phyloP scores from a whole-genome alignment of 139 green algal species.

The Raphidocelis subcapitata region DNA sequence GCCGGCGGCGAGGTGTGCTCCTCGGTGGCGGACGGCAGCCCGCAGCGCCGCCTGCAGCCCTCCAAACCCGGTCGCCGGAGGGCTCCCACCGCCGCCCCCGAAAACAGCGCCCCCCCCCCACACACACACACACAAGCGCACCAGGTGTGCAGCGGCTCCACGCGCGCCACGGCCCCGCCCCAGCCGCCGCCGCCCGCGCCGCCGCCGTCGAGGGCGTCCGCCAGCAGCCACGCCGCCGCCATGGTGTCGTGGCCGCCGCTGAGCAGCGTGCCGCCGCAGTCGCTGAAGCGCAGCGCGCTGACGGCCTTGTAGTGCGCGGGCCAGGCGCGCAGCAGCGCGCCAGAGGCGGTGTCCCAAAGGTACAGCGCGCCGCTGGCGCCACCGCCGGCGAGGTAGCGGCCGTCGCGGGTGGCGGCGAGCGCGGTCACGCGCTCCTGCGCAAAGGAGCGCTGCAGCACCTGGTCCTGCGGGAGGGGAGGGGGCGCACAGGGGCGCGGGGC shows the following conservation, averaged over 20 bases:
- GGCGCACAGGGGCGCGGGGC: neutral
- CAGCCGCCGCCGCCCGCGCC: constrained; percentile 4
- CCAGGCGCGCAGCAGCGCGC: constrained; percentile 80
- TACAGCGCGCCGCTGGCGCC: constrained; percentile 66
- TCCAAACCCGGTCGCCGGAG: too few species aligned
- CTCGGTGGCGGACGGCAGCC: too few species aligned
- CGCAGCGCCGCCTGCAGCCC: too few species aligned
- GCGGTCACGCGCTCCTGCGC: constrained; percentile 53
- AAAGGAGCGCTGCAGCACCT: constrained; percentile 72
- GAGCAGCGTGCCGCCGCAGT: constrained; percentile 69
- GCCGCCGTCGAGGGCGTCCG: constrained; percentile 64
- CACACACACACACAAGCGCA: constrained; percentile 22
- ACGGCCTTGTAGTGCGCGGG: constrained; percentile 87
- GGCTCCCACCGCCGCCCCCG: neutral
- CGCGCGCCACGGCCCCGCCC: constrained; percentile 8
- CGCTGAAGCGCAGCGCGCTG: constrained; percentile 64
- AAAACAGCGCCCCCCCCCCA: neutral
- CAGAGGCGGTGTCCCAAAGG: constrained; percentile 76
- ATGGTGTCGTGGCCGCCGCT: constrained; percentile 80
- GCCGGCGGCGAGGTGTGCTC: neutral
- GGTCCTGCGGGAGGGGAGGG: constrained; percentile 49
- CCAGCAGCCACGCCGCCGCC: constrained; percentile 75
- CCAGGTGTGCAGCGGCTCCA: constrained; percentile 69
- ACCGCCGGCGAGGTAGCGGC: constrained; percentile 58
- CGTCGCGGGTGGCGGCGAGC: constrained; percentile 56